Conservation (phyloP, 2,329 filamentous ascomycete genomes). For the Fusarium buxicola region DNA sequence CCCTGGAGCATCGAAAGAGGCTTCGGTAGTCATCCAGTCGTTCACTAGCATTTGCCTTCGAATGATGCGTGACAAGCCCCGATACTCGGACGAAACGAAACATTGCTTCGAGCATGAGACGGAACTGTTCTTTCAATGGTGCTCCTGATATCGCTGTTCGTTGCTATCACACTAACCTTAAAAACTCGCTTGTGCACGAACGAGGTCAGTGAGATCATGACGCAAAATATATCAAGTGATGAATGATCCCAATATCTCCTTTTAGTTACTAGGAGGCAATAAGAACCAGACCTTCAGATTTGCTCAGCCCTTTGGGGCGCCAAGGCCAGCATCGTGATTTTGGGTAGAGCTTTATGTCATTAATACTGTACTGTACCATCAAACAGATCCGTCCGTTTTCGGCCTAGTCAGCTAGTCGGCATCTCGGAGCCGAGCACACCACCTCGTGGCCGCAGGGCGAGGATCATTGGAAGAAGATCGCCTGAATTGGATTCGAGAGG, state of each 20-base stretch:
- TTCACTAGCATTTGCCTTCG: too few species aligned
- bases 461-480: slow-evolving; percentile 2
- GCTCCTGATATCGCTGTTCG: slow-evolving; percentile 3
- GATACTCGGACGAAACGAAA: neutral
- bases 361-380: neutral
- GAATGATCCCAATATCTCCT: neutral
- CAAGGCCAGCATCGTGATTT: neutral
- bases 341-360: slow-evolving; percentile 7
- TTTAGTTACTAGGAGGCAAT: neutral
- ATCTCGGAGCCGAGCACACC: slow-evolving; percentile 32
- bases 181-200: too few species aligned
- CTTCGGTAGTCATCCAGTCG: neutral
- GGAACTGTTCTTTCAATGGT: neutral
- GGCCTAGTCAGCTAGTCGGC: slow-evolving; percentile 15
- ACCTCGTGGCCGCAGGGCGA: slow-evolving; percentile 1
- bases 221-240: neutral
- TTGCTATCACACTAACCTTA: neutral
- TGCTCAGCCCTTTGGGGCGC: neutral
- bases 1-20: neutral
- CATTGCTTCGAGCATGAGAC: neutral
- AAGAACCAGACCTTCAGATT: neutral
- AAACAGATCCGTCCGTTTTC: neutral
- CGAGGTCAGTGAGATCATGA: neutral
- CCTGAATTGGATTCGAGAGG: neutral
- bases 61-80: neutral